A percentile compares a stretch with the other conserved stretches of the same genome.
These are phyloP conservation scores for Logfia minima DNA, from an alignment of 129 eudicot species.

Conservation along the genomic window DNA sequence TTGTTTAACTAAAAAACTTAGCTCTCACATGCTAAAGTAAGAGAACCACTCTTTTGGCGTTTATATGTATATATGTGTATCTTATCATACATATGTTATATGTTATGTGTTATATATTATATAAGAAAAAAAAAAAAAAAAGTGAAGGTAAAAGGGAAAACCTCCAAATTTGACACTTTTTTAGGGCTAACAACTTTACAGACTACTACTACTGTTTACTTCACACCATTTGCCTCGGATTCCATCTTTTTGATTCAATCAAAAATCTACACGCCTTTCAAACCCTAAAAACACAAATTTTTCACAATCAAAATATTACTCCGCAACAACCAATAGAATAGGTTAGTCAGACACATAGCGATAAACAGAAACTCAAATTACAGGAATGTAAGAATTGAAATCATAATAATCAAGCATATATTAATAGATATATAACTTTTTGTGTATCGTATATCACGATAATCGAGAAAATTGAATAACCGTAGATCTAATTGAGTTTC, in stretches of 20 bases:
- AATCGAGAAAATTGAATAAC: constrained; percentile 32
- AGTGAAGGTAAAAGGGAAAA: constrained; percentile 31
- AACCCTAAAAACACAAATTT: constrained; percentile 29
- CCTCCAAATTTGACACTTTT: constrained; percentile 37
- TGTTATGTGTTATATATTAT: constrained; percentile 10
- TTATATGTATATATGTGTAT: constrained; percentile 26
- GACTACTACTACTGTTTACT: constrained; percentile 40
- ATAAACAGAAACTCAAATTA: background rate
- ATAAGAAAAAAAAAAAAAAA: background rate
- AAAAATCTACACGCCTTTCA: constrained; percentile 33
- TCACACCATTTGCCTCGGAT: constrained; percentile 44
- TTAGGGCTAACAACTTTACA: constrained; percentile 42
- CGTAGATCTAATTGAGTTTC: constrained; percentile 14
- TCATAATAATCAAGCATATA: background rate
- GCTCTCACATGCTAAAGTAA: constrained; percentile 66
- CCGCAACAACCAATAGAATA: background rate
- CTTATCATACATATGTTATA: background rate
- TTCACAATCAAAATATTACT: background rate
- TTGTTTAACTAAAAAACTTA: constrained; percentile 27
- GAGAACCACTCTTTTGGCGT: constrained; percentile 35
- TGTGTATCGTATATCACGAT: constrained; percentile 14
- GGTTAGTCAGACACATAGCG: background rate
- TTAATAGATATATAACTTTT: background rate
- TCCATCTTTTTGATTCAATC: constrained; percentile 37
- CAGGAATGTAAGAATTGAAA: constrained; percentile 1